Percentiles rank a stretch among this genome's conserved stretches.
These are phyloP conservation scores for Bipolaris bicolor DNA, from an alignment of 2,329 filamentous ascomycete species.

Conservation along the genomic window DNA sequence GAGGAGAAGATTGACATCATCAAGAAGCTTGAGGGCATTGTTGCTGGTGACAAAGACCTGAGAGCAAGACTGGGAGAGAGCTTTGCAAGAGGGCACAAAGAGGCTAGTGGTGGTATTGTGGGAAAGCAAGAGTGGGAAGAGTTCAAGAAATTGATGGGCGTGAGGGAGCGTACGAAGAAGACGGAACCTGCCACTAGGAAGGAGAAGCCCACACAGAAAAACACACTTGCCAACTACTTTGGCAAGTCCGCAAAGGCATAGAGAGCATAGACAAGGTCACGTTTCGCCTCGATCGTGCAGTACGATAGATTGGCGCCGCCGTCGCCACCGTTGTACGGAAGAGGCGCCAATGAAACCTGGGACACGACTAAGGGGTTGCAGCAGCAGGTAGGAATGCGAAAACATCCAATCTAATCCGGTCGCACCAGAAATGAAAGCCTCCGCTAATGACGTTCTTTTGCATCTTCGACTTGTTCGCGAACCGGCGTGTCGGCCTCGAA, in stretches of 20 bases:
- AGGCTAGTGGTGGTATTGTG: slow-evolving; percentile 71
- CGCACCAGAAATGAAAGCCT: not conserved
- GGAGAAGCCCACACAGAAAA: slow-evolving; percentile 37
- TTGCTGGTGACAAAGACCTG: slow-evolving; percentile 46
- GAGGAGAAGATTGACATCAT: slow-evolving; percentile 67
- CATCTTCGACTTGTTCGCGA: not conserved
- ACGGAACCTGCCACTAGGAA: slow-evolving; percentile 45
- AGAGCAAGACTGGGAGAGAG: slow-evolving; percentile 63
- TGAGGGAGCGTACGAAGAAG: slow-evolving; percentile 61
- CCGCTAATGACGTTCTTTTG: slow-evolving; percentile 15
- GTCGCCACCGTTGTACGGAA: not conserved
- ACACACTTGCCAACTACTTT: slow-evolving; percentile 45
- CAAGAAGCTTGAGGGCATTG: slow-evolving; percentile 60
- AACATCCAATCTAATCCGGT: slow-evolving; percentile 13
- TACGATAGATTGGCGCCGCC: not conserved
- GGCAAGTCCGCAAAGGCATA: slow-evolving; percentile 19
- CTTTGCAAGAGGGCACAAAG: slow-evolving; percentile 71
- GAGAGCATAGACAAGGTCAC: not conserved
- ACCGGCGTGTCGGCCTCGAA: not conserved
- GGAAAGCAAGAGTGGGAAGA: slow-evolving; percentile 68
- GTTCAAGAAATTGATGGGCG: slow-evolving; percentile 63
- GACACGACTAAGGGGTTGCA: not conserved
- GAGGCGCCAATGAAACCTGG: slow-evolving; percentile 14
- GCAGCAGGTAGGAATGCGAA: slow-evolving; percentile 1
- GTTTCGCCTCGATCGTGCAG: not conserved